Conservation (phyloP, 164 flowering plant species). For the Tetracentron sinense region DNA sequence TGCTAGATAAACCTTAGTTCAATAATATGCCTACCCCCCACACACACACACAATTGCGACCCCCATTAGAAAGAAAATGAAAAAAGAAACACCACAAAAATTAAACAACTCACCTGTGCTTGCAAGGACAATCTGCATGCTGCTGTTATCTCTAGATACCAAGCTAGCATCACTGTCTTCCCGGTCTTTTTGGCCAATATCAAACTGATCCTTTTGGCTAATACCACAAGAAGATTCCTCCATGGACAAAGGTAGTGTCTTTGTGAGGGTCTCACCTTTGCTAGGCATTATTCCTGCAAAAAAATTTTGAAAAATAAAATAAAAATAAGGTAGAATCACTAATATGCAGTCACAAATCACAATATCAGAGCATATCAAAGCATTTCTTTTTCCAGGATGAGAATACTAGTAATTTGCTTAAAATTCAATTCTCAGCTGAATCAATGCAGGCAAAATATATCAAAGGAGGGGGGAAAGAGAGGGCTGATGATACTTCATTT, state of each 20-base stretch:
- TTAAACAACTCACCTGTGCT: conserved; percentile 16
- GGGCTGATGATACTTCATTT: background rate
- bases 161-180: conserved; percentile 12
- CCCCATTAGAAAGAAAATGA: too few species aligned
- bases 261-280: conserved; percentile 4
- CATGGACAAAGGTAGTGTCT: conserved; percentile 6
- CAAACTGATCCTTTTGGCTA: conserved; percentile 8
- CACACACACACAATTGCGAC: too few species aligned
- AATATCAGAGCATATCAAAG: background rate
- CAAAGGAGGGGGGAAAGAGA: background rate
- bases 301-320: background rate
- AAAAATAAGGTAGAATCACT: background rate
- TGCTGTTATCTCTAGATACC: conserved; percentile 11
- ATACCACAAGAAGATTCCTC: conserved; percentile 13
- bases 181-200: conserved; percentile 9
- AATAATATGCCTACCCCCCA: too few species aligned
- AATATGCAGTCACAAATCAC: background rate
- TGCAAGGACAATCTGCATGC: conserved; percentile 7
- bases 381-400: background rate
- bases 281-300: conserved; percentile 4
- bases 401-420: background rate
- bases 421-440: too few species aligned
- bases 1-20: too few species aligned
- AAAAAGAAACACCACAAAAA: background rate
- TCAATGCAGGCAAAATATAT: background rate